Conservation (phyloP, 164 flowering plant species). For the Buxus sempervirens region DNA sequence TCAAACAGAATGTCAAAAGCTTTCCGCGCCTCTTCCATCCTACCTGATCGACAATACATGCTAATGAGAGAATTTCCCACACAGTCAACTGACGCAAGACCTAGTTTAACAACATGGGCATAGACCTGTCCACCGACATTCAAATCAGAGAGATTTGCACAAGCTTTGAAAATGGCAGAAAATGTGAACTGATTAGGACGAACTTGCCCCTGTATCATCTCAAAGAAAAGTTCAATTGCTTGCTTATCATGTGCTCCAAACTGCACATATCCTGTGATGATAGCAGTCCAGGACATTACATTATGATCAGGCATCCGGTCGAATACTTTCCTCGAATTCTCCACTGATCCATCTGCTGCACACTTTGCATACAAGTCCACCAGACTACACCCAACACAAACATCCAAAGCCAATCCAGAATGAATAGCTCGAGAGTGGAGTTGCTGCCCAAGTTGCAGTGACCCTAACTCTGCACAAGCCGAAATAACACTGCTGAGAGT, state of each 20-base stretch:
- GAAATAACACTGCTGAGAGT: conserved; percentile 60
- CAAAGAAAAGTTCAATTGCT: conserved; percentile 52
- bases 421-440: conserved; percentile 53
- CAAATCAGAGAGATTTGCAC: conserved; percentile 51
- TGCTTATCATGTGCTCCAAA: conserved; percentile 47
- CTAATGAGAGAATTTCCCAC: conserved; percentile 80
- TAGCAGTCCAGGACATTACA: conserved; percentile 92
- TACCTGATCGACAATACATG: conserved; percentile 60
- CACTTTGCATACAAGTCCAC: conserved; percentile 85
- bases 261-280: conserved; percentile 71
- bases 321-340: conserved; percentile 58
- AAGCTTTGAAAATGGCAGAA: conserved; percentile 73
- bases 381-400: conserved; percentile 69
- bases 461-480: conserved; percentile 58
- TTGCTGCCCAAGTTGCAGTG: conserved; percentile 51
- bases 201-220: conserved; percentile 48
- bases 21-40: conserved; percentile 66
- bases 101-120: conserved; percentile 49
- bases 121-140: conserved; percentile 54
- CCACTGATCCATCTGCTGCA: conserved; percentile 33
- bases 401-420: conserved; percentile 52
- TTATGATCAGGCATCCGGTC: conserved; percentile 58
- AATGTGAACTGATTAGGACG: conserved; percentile 74
- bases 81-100: conserved; percentile 48
- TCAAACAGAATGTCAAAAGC: conserved; percentile 73